Conservation (phyloP, 2,329 filamentous ascomycete genomes). For the Exophiala sp. region DNA sequence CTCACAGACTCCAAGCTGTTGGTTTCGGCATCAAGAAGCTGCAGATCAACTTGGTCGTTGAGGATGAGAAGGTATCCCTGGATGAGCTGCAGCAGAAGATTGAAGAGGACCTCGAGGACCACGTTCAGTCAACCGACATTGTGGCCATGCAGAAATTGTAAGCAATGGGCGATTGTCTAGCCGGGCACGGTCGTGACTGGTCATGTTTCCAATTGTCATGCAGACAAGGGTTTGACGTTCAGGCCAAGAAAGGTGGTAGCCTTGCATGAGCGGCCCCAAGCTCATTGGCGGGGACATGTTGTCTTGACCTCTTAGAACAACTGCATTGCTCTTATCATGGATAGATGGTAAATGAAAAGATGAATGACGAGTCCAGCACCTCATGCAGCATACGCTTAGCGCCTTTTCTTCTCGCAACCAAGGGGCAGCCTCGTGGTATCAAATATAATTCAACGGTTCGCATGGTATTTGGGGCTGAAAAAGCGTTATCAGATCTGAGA, state of each 20-base stretch:
- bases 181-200: background rate
- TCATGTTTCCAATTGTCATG: no score
- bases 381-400: background rate
- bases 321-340: slow-evolving; percentile 10
- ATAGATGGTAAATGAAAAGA: slow-evolving; percentile 18
- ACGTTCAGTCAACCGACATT: slow-evolving; percentile 91
- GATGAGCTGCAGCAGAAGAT: slow-evolving; percentile 86
- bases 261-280: background rate
- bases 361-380: slow-evolving; percentile 4
- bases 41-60: slow-evolving; percentile 95
- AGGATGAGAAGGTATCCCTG: slow-evolving; percentile 92
- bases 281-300: background rate
- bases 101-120: slow-evolving; percentile 75
- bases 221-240: background rate
- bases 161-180: background rate
- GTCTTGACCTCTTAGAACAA: slow-evolving; percentile 2
- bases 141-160: slow-evolving; percentile 67
- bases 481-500: slow-evolving; percentile 15
- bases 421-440: slow-evolving; percentile 1
- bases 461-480: background rate
- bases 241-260: background rate
- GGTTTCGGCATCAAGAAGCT: slow-evolving; percentile 99
- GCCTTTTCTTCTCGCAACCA: background rate
- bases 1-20: slow-evolving; percentile 80
- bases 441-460: background rate